Evolutionary conservation across 345 rosid genomes (phyloP), one percentile per base, ranked within the genome.

Genomic region (Anastatica hierochuntica): DNA sequence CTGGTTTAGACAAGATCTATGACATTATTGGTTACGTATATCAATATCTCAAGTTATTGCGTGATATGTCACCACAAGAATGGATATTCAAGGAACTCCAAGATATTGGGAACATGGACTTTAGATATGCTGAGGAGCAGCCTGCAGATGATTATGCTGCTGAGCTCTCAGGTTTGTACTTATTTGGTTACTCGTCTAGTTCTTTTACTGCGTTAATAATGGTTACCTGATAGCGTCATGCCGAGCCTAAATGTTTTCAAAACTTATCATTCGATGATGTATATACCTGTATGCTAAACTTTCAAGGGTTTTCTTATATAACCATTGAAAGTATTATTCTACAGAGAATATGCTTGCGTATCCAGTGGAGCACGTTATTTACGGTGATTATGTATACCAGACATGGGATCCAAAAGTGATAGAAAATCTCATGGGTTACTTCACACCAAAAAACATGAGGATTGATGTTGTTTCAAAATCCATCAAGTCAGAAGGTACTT

Each of bases 41-140:
- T 71, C 98, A 92, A 74, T 92, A 85, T 65, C 78, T 92, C 49
- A 85, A 85, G 64, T 58, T 83, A 50, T 63, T 92, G 72, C 74
- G 79, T 38, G 73, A 77, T 68, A 73, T 55, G 53, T 60, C 90
- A 68, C 98, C 97, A 33, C 94, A 88, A 74, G 82, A 85, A 73
- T 85, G 98, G 98, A 88, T 92, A 74, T 92, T 88, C 63, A 85
- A 88, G 76, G 98, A 92, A 70, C 84, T 92, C 54, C 94, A 92
- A 64, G 88, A 85, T 76, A 92, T 92, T 68, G 90, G 82, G 33
- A 85, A 85, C 74, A 77, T 92, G 90, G 97, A 85, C 61, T 88
- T 92, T 31, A 80, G 80, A 62, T 92, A 81, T 77, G 88, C 92
- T 23, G 98, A 92, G 79, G 94, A 92, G 67, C 85, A 81, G 72